Evolutionary conservation across 108 stramenopile genomes (phyloP).

Genomic region (Chaetoceros muelleri): DNA sequence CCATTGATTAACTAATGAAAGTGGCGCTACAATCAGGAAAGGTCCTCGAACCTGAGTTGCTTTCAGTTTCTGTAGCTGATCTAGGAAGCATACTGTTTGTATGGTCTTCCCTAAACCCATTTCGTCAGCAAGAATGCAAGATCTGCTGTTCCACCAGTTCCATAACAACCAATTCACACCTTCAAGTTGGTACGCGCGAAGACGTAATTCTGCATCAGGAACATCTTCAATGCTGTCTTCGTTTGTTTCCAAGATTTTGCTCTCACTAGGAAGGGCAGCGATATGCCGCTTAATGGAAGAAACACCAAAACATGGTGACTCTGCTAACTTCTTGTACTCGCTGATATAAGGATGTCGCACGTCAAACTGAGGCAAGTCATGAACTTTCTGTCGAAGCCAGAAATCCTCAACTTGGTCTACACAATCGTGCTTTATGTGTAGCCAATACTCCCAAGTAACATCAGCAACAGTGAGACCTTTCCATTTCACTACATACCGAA

Average conservation of each 20-base stretch:
- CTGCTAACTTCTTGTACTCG: constrained; percentile 64
- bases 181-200: constrained; percentile 91
- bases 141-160: constrained; percentile 87
- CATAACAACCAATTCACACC: constrained; percentile 96
- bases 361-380: constrained; percentile 24
- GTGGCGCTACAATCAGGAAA: constrained; percentile 89
- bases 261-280: constrained; percentile 21
- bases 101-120: constrained; percentile 87
- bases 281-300: constrained; percentile 40
- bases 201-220: constrained; percentile 37
- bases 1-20: constrained; percentile 90
- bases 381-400: constrained; percentile 69
- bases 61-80: constrained; percentile 38
- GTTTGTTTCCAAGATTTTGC: constrained; percentile 8
- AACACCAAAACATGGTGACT: constrained; percentile 63
- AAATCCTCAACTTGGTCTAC: constrained; percentile 77
- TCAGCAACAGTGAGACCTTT: constrained; percentile 71
- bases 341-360: constrained; percentile 62
- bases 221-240: constrained; percentile 31
- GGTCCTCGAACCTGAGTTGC: constrained; percentile 68
- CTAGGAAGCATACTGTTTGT: constrained; percentile 66
- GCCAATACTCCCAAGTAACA: constrained; percentile 87
- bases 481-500: constrained; percentile 80
- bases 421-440: constrained; percentile 74
- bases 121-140: constrained; percentile 96